Base-by-base conservation (phyloP, 2,329 filamentous ascomycete genomes). In the Atkinsonella texensis region DNA sequence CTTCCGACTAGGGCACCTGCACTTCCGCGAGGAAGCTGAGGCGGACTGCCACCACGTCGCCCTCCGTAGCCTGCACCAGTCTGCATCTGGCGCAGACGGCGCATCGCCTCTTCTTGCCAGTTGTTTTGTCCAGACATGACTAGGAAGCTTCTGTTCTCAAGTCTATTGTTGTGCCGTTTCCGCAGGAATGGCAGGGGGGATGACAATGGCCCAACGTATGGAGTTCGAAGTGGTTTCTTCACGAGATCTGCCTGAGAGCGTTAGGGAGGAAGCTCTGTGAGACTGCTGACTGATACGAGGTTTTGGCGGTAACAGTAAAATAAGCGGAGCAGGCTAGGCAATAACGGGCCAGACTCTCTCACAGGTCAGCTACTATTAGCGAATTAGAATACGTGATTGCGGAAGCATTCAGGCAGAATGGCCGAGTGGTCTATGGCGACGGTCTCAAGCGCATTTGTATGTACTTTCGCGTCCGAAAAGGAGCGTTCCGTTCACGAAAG, bases 71-170 rank as follows among this genome's bases (percentile, higher is more conserved):
- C 65, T 52, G 70, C 67, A 62, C 68, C 65, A 50, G 68, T 58
- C 62, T 70, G 72, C 62, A 74, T 72, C 61, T 73, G 70, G 58
- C 74, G 74, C 53, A 78, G 67, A 58, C 70, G 71, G 54, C 69
- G 71, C 64, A 76, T 68, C 54, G 75, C 74, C 60, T 77, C 74
- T 60, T 77, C 72, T 61, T 69, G 68, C 68, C 68, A 70, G 60
- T 70, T 68, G 56, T 68, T 68, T 55, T 61, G 59, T 42, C 58
- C 55, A 53, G 65, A 66, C 66, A 68, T 68, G 49, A 20, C 56
- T 13, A 28, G 15, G 13, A n/a, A 15, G 4, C 35, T 38, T 38
- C 35, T 38, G 35, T 38, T 38, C n/a, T 12, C n/a, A 12, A 43
- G 39, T n/a, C 5, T 35, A 2, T 12, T 43, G 9, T 20, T 18